These are phyloP conservation scores for Tetracladium marchalianum DNA, from an alignment of 495 filamentous ascomycete species.

Conservation along the genomic window DNA sequence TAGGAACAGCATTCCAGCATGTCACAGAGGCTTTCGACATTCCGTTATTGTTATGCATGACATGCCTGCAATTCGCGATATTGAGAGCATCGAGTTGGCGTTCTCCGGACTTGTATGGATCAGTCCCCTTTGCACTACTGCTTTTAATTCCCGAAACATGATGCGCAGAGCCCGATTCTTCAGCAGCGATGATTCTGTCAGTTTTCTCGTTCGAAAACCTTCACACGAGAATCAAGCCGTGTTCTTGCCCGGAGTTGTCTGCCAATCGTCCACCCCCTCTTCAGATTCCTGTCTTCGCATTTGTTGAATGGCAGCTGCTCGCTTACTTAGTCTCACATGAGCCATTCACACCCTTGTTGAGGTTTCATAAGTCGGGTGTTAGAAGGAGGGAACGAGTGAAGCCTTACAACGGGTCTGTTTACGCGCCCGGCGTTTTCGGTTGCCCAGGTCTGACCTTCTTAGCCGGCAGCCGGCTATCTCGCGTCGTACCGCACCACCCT, in stretches of 20 bases:
- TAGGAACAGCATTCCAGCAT: constrained; percentile 24
- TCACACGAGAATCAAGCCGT: too few species aligned
- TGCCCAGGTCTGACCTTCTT: constrained; percentile 1
- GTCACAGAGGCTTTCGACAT: not conserved
- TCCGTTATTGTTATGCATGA: constrained; percentile 18
- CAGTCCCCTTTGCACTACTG: too few species aligned
- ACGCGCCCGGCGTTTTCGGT: constrained; percentile 19
- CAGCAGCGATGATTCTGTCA: too few species aligned
- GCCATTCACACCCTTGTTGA: constrained; percentile 14
- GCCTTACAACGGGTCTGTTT: constrained; percentile 20
- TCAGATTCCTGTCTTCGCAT: constrained; percentile 2
- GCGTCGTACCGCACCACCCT: constrained; percentile 18
- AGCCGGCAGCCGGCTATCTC: constrained; percentile 16
- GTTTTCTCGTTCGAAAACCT: too few species aligned
- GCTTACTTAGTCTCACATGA: constrained; percentile 16
- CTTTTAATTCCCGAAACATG: too few species aligned
- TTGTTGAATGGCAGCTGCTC: not conserved
- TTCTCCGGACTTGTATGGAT: too few species aligned
- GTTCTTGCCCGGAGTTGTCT: too few species aligned
- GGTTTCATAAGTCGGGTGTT: constrained; percentile 8
- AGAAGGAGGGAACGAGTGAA: constrained; percentile 2
- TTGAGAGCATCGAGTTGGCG: too few species aligned
- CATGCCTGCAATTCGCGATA: constrained; percentile 15
- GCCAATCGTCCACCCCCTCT: too few species aligned
- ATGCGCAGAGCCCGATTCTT: too few species aligned